Base-by-base conservation (phyloP, 352 stramenopile genomes). In the Pythium pyrilobum region DNA sequence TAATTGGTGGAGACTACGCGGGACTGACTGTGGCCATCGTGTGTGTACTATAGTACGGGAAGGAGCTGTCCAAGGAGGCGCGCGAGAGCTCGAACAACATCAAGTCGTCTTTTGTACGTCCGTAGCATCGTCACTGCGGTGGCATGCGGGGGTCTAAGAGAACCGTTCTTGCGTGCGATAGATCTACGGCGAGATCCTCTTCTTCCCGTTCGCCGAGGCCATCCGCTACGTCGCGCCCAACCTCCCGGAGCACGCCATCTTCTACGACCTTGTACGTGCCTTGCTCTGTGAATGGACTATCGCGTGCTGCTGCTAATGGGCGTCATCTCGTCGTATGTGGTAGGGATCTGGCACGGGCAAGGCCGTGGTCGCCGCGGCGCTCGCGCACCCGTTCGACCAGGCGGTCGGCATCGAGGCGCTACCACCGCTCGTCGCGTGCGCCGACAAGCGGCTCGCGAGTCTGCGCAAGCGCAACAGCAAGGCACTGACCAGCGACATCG, bases 171-270 rank as follows among this genome's bases (percentile, higher is more conserved):
- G 6, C 39, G 8, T 54, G 25, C 8, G 25, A 32, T 56, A 94
- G 83, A 76, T 92, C 37, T 94, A 92, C 40, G 84, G 84, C 16
- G 84, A 94, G 56, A 90, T 94, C 42, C 34, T 78, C 27, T 94
- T 94, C 54, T 92, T 94, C 44, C 81, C 81, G 16, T 94, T 94
- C 54, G 84, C 77, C 1, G 74, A 91, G 21, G 73, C 77, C 7
- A 75, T 94, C 27, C 72, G 72, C 25, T 89, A 61, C 54, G 63
- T 92, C 27, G 73, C 75, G 15, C 67, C 80, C 5, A 75, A 57
- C 8, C 67, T 93, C 12, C 80, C 78, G 1, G 74, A 87, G 40
- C 72, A 89, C 48, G 53, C 79, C 10, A 70, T 92, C 48, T 92
- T 94, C 54, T 94, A 92, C 51, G 84, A 94, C 51, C 60, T 94